A percentile compares a stretch with the other conserved stretches of the same genome.
Conservation (phyloP, 495 filamentous ascomycete genomes). For the Aspergillus hancockii region DNA sequence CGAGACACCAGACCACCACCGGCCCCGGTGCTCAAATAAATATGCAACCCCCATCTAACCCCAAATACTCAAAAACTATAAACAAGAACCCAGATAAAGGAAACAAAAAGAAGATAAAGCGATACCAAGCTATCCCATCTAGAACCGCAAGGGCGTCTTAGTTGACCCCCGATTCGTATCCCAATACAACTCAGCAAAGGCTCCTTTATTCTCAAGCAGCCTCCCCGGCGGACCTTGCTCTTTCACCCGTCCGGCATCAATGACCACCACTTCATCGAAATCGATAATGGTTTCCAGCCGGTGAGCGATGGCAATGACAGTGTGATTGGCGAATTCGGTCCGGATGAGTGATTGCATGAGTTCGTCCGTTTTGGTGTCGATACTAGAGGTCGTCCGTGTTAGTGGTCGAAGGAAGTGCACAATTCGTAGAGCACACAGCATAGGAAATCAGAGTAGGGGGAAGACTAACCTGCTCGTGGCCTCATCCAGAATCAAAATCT, state of each 20-base stretch:
- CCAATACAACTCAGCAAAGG: neutral
- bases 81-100: neutral
- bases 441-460: neutral
- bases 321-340: conserved; percentile 47
- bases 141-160: neutral
- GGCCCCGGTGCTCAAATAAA: neutral
- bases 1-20: neutral
- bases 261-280: conserved; percentile 37
- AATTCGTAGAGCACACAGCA: too few species aligned
- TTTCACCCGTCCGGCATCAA: conserved; percentile 27
- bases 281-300: conserved; percentile 47
- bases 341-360: conserved; percentile 52
- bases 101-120: neutral
- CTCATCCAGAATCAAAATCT: neutral
- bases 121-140: neutral
- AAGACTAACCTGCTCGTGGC: conserved; percentile 20
- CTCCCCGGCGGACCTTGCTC: neutral
- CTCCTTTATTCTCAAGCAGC: neutral
- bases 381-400: conserved; percentile 18
- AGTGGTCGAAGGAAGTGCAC: too few species aligned
- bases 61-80: neutral
- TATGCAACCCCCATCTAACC: neutral
- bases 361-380: conserved; percentile 48
- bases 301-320: conserved; percentile 57
- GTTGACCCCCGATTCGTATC: neutral